Conservation (phyloP, 2,329 filamentous ascomycete species). For the Arthrinium puccinioides region DNA sequence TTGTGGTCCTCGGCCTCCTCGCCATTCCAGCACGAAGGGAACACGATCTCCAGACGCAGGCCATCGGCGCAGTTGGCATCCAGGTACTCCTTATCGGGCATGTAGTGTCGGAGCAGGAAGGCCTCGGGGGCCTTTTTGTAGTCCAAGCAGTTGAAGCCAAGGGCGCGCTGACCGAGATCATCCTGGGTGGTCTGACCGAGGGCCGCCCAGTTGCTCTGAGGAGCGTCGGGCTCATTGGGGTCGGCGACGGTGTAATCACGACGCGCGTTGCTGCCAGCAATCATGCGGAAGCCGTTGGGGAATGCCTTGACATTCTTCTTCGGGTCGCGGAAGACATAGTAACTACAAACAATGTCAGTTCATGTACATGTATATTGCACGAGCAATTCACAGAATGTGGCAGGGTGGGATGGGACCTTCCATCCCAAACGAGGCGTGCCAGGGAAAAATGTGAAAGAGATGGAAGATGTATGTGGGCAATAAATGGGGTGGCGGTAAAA, state of each 20-base stretch:
- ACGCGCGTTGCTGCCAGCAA: conserved; percentile 63
- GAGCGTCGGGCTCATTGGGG: conserved; percentile 54
- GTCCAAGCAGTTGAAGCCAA: conserved; percentile 95
- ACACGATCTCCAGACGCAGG: conserved; percentile 76
- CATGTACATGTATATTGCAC: no score
- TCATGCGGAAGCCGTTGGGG: conserved; percentile 71
- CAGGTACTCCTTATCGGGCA: conserved; percentile 73
- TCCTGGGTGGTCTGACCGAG: conserved; percentile 58
- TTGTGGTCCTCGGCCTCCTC: conserved; percentile 50
- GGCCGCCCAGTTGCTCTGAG: conserved; percentile 62
- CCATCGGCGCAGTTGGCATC: conserved; percentile 79
- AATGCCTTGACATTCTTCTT: conserved; percentile 62
- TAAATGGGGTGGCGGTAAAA: no score
- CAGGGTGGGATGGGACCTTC: not conserved
- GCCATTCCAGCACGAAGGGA: conserved; percentile 86
- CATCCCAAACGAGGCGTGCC: no score
- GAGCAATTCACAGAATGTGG: not conserved
- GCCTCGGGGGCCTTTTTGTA: conserved; percentile 60
- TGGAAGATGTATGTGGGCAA: no score
- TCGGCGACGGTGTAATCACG: conserved; percentile 65
- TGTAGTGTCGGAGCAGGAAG: conserved; percentile 71
- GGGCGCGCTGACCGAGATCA: conserved; percentile 67
- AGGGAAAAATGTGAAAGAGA: no score
- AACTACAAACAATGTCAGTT: conserved; percentile 33
- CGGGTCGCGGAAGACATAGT: conserved; percentile 66